Conservation (phyloP, 768 basidiomycete species). For the Mycena kentingensis region DNA sequence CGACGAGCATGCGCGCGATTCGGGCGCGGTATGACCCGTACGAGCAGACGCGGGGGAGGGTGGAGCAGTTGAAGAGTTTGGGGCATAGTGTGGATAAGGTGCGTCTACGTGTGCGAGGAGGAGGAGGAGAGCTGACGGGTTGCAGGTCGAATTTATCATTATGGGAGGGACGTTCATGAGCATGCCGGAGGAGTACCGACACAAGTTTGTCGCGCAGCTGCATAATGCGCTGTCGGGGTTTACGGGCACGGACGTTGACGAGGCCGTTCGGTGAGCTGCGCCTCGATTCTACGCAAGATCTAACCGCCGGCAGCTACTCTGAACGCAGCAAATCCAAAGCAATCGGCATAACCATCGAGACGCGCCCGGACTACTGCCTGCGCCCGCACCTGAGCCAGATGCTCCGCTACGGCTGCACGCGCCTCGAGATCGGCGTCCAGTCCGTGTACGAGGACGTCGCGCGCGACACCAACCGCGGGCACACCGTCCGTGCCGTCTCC, state of each 20-base stretch:
- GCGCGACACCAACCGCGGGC: conserved; percentile 96
- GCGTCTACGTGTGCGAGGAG: conserved; percentile 9
- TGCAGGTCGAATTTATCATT: conserved; percentile 83
- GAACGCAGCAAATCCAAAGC: conserved; percentile 98
- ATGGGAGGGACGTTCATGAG: conserved; percentile 99
- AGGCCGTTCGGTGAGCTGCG: conserved; percentile 75
- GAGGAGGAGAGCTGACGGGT: background rate
- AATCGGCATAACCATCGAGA: conserved; percentile 99
- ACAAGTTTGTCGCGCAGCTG: conserved; percentile 90
- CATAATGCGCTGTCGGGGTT: conserved; percentile 97
- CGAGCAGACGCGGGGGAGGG: conserved; percentile 92
- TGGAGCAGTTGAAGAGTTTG: conserved; percentile 94
- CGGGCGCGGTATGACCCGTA: conserved; percentile 94
- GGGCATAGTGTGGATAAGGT: conserved; percentile 98
- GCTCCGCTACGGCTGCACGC: conserved; percentile 98
- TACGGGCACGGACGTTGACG: conserved; percentile 91
- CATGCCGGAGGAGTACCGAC: conserved; percentile 95
- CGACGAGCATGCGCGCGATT: conserved; percentile 98
- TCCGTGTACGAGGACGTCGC: conserved; percentile 99
- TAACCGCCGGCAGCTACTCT: conserved; percentile 62
- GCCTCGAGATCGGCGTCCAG: conserved; percentile 97
- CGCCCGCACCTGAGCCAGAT: conserved; percentile 97
- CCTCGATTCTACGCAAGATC: background rate
- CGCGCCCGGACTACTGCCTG: conserved; percentile 96
- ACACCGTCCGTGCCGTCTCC: conserved; percentile 56